Conservation (phyloP, 352 stramenopile genomes). For the Globisporangium barbulae region DNA sequence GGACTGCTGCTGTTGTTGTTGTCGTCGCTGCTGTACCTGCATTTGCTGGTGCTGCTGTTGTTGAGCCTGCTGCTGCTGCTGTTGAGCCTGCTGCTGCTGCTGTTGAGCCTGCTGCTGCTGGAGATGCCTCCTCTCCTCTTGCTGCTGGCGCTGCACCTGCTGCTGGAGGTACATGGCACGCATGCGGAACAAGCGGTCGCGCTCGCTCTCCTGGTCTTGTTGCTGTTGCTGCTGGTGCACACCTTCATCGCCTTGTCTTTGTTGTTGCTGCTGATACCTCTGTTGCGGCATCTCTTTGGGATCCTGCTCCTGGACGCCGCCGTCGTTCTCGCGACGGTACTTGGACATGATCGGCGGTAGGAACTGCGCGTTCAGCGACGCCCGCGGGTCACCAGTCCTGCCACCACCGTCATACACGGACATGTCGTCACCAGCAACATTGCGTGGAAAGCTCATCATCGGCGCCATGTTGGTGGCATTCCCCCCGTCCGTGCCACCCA, state of each 20-base stretch:
- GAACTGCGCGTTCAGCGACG: constrained; percentile 9
- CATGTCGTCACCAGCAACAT: not conserved
- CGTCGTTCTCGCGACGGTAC: constrained; percentile 4
- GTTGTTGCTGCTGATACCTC: constrained; percentile 26
- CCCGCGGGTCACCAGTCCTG: not conserved
- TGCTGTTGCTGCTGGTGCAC: not conserved
- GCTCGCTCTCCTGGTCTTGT: constrained; percentile 12
- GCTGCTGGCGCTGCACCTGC: constrained; percentile 18
- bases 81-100: not conserved
- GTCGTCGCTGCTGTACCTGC: not conserved
- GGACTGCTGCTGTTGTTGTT: not conserved
- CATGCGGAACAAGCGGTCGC: constrained; percentile 16
- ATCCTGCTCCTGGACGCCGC: constrained; percentile 27
- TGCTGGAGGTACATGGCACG: constrained; percentile 17
- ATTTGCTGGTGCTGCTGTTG: constrained; percentile 7
- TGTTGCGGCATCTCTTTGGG: constrained; percentile 23
- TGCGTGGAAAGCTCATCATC: not conserved
- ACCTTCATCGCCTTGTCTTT: constrained; percentile 16
- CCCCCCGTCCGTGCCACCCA: not conserved
- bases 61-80: not conserved
- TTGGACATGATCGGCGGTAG: constrained; percentile 8
- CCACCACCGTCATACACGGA: not conserved
- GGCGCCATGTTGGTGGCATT: not conserved
- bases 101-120: not conserved
- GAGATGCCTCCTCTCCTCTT: constrained; percentile 18